Percentiles rank a stretch among this genome's conserved stretches.
These are phyloP conservation scores for Diaporthe aspalathi DNA, from an alignment of 2,329 filamentous ascomycete species.

Conservation along the genomic window DNA sequence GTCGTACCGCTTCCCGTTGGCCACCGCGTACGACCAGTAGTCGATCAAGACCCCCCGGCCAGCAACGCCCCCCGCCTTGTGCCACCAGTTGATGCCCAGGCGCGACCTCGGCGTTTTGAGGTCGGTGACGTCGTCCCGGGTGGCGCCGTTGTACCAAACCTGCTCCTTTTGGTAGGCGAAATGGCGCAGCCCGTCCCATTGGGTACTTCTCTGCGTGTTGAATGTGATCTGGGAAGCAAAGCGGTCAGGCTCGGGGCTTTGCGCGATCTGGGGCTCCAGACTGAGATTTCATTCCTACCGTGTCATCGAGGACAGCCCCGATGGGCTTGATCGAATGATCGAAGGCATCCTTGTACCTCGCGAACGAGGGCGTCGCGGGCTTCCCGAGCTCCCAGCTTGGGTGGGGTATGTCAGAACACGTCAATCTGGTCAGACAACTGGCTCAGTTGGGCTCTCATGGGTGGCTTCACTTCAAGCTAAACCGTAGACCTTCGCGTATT, in stretches of 20 bases:
- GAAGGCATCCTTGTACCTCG: constrained; percentile 11
- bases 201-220: constrained; percentile 61
- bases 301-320: background rate
- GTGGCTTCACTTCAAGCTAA: constrained; percentile 37
- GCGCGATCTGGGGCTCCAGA: background rate
- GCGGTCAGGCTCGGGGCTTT: constrained; percentile 55
- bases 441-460: background rate
- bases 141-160: constrained; percentile 22
- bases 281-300: background rate
- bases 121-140: background rate
- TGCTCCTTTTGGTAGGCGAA: constrained; percentile 35
- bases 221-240: constrained; percentile 42
- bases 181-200: constrained; percentile 63
- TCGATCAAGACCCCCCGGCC: constrained; percentile 34
- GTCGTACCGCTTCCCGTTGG: constrained; percentile 8
- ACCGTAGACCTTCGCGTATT: constrained; percentile 35
- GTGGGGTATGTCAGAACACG: background rate
- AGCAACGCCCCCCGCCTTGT: constrained; percentile 11
- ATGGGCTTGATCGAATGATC: constrained; percentile 1
- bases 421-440: background rate
- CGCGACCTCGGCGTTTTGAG: background rate
- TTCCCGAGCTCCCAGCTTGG: constrained; percentile 23
- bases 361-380: background rate
- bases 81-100: constrained; percentile 26
- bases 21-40: constrained; percentile 9